Conservation (phyloP, 345 rosid species). For the Gossypioides kirkii region DNA sequence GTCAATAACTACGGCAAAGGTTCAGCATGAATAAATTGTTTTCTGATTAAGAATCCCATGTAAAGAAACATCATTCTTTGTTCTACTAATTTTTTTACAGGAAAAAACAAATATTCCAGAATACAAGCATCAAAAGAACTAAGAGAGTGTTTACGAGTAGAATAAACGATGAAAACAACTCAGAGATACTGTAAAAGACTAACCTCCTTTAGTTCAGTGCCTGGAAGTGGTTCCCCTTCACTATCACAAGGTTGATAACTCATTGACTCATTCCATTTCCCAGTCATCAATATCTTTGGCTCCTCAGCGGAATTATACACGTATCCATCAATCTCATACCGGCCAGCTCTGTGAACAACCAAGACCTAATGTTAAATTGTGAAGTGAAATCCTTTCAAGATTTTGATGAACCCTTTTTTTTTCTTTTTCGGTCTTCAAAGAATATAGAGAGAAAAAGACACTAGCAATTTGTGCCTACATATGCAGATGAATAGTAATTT, state of each 20-base stretch:
- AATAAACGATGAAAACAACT: slow-evolving; percentile 1
- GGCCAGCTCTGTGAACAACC: slow-evolving; percentile 63
- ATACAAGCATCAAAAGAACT: background rate
- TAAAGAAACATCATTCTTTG: background rate
- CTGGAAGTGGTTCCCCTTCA: slow-evolving; percentile 78
- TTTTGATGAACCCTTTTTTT: background rate
- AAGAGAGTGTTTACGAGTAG: background rate
- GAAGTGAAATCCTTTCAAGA: background rate
- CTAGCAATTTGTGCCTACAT: background rate
- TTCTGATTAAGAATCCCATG: background rate
- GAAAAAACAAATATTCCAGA: background rate
- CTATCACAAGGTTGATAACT: slow-evolving; percentile 71
- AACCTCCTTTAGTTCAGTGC: slow-evolving; percentile 78
- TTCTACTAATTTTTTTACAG: background rate
- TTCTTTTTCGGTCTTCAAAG: background rate
- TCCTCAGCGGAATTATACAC: slow-evolving; percentile 73
- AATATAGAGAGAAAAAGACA: background rate
- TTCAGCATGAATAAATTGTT: background rate
- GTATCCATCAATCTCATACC: slow-evolving; percentile 85
- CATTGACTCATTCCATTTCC: slow-evolving; percentile 78
- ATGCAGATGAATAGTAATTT: background rate
- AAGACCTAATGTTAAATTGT: slow-evolving; percentile 1
- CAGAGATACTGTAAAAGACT: slow-evolving; percentile 2
- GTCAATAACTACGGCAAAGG: background rate
- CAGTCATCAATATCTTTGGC: slow-evolving; percentile 82